phyloP scores from a whole-genome alignment of 164 flowering plant genomes.

The Chimonanthus praecox region DNA sequence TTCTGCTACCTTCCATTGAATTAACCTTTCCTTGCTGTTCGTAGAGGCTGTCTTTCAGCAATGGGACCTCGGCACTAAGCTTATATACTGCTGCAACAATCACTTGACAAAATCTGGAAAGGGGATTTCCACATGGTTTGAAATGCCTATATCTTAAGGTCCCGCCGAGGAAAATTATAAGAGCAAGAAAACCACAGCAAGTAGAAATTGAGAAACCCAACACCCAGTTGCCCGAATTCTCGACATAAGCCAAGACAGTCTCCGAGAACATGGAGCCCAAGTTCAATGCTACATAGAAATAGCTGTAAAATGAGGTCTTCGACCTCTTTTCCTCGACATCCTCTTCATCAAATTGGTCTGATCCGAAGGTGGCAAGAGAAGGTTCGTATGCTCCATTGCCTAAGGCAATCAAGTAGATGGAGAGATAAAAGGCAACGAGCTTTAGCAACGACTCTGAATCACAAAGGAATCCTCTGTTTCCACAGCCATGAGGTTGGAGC shows the following conservation, averaged over 20 bases:
- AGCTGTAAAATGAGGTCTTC: slow-evolving; percentile 13
- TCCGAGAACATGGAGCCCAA: slow-evolving; percentile 37
- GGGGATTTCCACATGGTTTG: slow-evolving; percentile 69
- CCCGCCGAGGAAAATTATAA: slow-evolving; percentile 38
- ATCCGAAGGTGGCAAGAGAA: slow-evolving; percentile 8
- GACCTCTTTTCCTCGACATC: slow-evolving; percentile 3
- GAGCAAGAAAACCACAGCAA: slow-evolving; percentile 49
- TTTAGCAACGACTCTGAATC: background rate
- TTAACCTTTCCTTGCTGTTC: slow-evolving; percentile 63
- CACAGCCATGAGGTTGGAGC: slow-evolving; percentile 5
- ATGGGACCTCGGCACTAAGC: slow-evolving; percentile 28
- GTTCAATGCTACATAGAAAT: slow-evolving; percentile 11
- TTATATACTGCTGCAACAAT: slow-evolving; percentile 52
- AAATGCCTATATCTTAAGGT: slow-evolving; percentile 40
- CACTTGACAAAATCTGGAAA: slow-evolving; percentile 74
- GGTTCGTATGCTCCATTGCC: slow-evolving; percentile 14
- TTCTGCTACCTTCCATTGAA: slow-evolving; percentile 70
- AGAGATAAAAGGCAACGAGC: slow-evolving; percentile 6
- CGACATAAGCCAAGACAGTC: slow-evolving; percentile 70
- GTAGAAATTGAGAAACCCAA: slow-evolving; percentile 57
- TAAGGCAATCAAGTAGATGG: slow-evolving; percentile 13
- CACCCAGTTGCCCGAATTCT: slow-evolving; percentile 68
- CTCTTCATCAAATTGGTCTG: slow-evolving; percentile 13
- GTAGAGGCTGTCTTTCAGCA: slow-evolving; percentile 31
- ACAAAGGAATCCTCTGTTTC: background rate